phyloP scores from a whole-genome alignment of 1,284 basidiomycete genomes.

The Pseudomicrostroma phylloplanum region DNA sequence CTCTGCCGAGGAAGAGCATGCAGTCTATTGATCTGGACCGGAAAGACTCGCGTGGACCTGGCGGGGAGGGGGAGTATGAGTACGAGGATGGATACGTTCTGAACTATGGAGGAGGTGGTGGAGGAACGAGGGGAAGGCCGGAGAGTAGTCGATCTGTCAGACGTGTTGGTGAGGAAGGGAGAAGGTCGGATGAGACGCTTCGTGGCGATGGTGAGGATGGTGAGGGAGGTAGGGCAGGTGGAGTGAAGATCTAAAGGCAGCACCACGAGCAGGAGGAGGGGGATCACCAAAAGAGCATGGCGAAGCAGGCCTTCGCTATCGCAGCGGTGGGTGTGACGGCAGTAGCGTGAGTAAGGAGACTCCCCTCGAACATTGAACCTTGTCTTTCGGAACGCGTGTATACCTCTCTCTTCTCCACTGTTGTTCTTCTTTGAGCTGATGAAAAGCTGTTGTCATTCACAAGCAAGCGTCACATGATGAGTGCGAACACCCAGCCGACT shows the following conservation, averaged over 20 bases:
- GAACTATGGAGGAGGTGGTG: background rate
- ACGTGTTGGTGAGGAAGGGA: background rate
- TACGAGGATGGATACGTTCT: background rate
- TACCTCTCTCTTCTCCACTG: too few relatives aligned
- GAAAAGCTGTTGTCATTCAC: too few relatives aligned
- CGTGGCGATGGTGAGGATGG: background rate
- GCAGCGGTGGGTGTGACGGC: too few relatives aligned
- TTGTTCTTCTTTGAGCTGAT: too few relatives aligned
- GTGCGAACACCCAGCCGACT: background rate
- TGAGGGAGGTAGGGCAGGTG: background rate
- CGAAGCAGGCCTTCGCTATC: too few relatives aligned
- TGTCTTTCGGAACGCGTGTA: too few relatives aligned
- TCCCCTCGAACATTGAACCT: too few relatives aligned
- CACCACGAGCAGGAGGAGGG: too few relatives aligned
- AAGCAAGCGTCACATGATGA: too few relatives aligned
- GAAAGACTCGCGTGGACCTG: background rate
- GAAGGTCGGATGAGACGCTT: conserved; percentile 4
- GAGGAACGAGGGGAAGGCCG: background rate
- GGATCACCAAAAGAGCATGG: too few relatives aligned
- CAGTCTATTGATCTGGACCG: background rate
- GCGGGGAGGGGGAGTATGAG: background rate
- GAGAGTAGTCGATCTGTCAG: background rate
- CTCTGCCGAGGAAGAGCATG: background rate
- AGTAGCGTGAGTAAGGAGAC: too few relatives aligned
- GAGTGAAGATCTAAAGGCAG: too few relatives aligned